Base-by-base conservation (phyloP, 2,329 filamentous ascomycete genomes). In the Aspergillus hortae region DNA sequence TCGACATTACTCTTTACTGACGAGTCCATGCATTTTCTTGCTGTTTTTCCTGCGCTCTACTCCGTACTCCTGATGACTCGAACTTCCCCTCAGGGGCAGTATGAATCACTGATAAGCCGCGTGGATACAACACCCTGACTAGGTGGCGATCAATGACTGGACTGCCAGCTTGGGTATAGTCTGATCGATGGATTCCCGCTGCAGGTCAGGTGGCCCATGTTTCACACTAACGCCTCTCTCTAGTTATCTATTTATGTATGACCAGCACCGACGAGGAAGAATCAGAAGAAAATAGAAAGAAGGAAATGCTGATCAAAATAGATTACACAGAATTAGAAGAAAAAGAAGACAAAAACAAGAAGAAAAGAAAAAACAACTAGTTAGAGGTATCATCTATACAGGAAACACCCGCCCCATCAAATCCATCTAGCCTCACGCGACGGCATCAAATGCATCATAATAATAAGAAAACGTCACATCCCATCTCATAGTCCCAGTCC, bases 401-500 rank as follows among this genome's bases (percentile, higher is more conserved):
- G 14, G 7, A 33, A 12, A 45, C 25, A 33, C 10, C 27, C 27
- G 3, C 27, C 7, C 27, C 7, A 11, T 30, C 27, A 30, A 30
- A 10, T 30, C 27, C 27, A 30, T 10, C 27, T 6, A 33, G 10
- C n/a, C 25, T 17, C n/a, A 45, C 25, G 19, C 21, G 7, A 44
- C 15, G 33, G 11, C 14, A 45, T 33, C 43, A 33, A 45, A 33
- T 15, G 33, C 15, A n/a, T 30, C 2, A 27, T 17, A 33, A 9
- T 17, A 45, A 9, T 17, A 45, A 15, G 11, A 17, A 27, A 44
- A 15, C 14, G 9, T 19, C 6, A 45, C n/a, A 45, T n/a, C n/a
- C 10, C 17, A 3, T 14, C 7, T 35, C n/a, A 45, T n/a, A 45
- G 12, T 4, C 65, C 80, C 54, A 92, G 71, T 17, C 89, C 90